Evolutionary conservation across 768 basidiomycete species (phyloP), one percentile per base, ranked within the genome.

Genomic region (Lactifluus subvellereus): DNA sequence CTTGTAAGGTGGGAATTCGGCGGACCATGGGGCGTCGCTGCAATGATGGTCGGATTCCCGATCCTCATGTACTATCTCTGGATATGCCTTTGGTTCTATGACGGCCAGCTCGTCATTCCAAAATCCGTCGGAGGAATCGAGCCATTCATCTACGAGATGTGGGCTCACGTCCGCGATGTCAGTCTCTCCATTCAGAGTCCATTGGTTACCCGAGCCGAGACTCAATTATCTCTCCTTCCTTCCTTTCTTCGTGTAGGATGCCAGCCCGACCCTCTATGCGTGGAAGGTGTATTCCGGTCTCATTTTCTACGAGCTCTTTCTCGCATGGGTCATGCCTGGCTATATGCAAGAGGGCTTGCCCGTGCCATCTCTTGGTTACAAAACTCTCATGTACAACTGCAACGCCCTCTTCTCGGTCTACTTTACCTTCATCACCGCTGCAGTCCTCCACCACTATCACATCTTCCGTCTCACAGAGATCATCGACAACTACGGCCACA

Each of bases 51-150:
- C 20, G 87, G 89, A 52, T 99, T 99, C 72, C 97, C 97, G 0
- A 74, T 88, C 30, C 81, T 98, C 65, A 98, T 99, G 94, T 99
- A 97, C 75, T 99, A 98, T 77, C 83, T 98, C 66, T 98, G 94
- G 93, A 92, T 92, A 62, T 99, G 97, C 71, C 82, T 98, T 40
- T 92, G 89, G 85, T 96, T 95, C 75, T 94, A 98, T 72, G 89
- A 97, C 67, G 97, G 97, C 47, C 81, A 82, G 67, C 77, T 94
- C 40, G 83, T 88, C 8, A 74, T 79, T 66, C 94, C 94, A 0
- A 75, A 75, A 14, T 89, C 89, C 8, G 62, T 82, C 33, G 84
- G 83, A 32, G 90, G 91, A 61, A 79, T 94, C 45, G 66, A 78
- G 63, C 93, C 94, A 1, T 95, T 94, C 78, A 72, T 97, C 30